Percentiles rank a stretch among this genome's conserved stretches.
phyloP scores from a whole-genome alignment of 2,329 filamentous ascomycete species.

The Dactylellina parvicollis region DNA sequence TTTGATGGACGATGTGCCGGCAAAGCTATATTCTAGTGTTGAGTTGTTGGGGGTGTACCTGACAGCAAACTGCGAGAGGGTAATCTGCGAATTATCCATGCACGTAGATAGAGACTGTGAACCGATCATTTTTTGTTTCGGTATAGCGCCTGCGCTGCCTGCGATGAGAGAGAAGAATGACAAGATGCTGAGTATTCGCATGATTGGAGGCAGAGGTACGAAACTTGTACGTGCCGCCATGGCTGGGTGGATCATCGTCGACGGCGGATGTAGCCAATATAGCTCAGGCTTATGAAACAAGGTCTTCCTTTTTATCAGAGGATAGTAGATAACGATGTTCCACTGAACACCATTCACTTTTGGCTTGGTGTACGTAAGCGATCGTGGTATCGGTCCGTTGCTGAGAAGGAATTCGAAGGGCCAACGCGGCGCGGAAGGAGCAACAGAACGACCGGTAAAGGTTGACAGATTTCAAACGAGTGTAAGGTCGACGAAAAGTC shows the following conservation, averaged over 20 bases:
- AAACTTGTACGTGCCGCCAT: not conserved
- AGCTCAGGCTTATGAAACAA: not conserved
- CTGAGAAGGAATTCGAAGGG: not conserved
- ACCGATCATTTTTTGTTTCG: slow-evolving; percentile 74
- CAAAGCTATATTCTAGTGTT: slow-evolving; percentile 76
- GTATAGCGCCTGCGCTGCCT: slow-evolving; percentile 59
- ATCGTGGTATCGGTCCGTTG: not conserved
- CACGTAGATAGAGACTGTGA: slow-evolving; percentile 87
- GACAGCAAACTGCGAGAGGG: slow-evolving; percentile 87
- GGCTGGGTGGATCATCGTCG: slow-evolving; percentile 13
- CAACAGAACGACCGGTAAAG: not conserved
- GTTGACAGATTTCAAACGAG: not conserved
- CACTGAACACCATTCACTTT: not conserved
- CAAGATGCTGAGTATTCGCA: not conserved
- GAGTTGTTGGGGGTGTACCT: slow-evolving; percentile 78
- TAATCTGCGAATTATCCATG: slow-evolving; percentile 83
- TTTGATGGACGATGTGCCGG: slow-evolving; percentile 82
- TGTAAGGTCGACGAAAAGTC: not conserved
- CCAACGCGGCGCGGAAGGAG: not conserved
- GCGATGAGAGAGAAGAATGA: not conserved
- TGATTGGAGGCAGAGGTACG: not conserved
- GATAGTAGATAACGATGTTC: too few species aligned
- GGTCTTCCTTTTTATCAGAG: not conserved
- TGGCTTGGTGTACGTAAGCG: not conserved
- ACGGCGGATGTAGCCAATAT: not conserved